Percentiles rank a stretch among this genome's conserved stretches.
phyloP scores from a whole-genome alignment of 148 eudicot genomes.

The Fallopia convolvulus region DNA sequence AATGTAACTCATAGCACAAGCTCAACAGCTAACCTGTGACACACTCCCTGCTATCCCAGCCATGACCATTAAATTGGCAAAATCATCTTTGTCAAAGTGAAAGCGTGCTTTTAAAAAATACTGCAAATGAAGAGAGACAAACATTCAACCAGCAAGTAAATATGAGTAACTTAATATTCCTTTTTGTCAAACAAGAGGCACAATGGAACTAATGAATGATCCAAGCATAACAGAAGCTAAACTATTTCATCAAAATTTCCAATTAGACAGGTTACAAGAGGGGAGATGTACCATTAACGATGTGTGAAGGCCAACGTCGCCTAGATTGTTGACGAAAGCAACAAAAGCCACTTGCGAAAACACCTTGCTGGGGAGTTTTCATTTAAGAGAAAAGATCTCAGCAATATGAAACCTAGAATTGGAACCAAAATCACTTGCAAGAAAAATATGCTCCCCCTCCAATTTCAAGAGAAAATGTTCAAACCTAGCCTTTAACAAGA shows the following conservation, averaged over 20 bases:
- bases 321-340: slow-evolving; percentile 22
- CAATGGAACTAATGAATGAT: neutral
- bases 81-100: slow-evolving; percentile 23
- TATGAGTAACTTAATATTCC: neutral
- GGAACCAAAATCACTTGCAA: neutral
- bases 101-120: slow-evolving; percentile 23
- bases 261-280: neutral
- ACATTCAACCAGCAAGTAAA: neutral
- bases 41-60: slow-evolving; percentile 24
- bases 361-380: slow-evolving; percentile 7
- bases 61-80: slow-evolving; percentile 28
- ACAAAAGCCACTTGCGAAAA: slow-evolving; percentile 26
- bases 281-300: slow-evolving; percentile 17
- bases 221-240: neutral
- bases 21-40: slow-evolving; percentile 21
- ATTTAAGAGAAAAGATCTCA: neutral
- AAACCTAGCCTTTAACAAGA: slow-evolving; percentile 41
- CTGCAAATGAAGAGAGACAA: slow-evolving; percentile 11
- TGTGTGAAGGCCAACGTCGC: slow-evolving; percentile 21
- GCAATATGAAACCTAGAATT: neutral
- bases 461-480: neutral
- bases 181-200: neutral
- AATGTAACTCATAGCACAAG: neutral
- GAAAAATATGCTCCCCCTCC: neutral
- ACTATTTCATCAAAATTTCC: neutral